Evolutionary conservation across 1,139 yeast species (phyloP), one percentile per base, ranked within the genome.

Genomic region (Kurtzmaniella quercitrusa): DNA sequence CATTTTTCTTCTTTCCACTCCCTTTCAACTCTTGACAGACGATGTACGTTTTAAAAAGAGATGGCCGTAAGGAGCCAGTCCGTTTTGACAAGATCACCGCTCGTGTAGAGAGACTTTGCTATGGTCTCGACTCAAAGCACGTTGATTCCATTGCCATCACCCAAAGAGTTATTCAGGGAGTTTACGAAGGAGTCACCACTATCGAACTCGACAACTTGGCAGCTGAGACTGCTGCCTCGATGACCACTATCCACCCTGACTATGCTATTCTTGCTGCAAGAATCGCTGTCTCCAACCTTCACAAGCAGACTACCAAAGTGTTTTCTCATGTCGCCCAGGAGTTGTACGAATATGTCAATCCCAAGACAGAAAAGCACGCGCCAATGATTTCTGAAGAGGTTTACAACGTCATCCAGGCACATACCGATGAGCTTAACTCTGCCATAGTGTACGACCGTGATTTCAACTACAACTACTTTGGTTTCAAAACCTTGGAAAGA

Each of bases 221-320:
- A 41, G 96, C 97, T 37, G 98, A 93, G 68, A 90, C 98, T 36
- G 94, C 97, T 46, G 98, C 98, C 38, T 85, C 87, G 58, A 85
- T 91, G 96, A 88, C 97, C 49, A 93, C 98, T 16, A 81, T 85
- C 48, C 98, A 93, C 64, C 98, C 98, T 18, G 98, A 93, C 67
- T 91, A 93, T 58, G 96, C 97, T 40, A 81, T 82, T 38, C 77
- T 93, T 54, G 98, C 97, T 42, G 98, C 98, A 27, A 83, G 98
- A 68, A 83, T 93, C 49, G 96, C 96, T 33, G 86, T 91, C 41
- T 84, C 95, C 39, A 88, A 89, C 65, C 75, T 91, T 61, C 97
- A 91, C 73, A 90, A 88, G 66, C 95, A 87, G 70, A 91, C 98
- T 46, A 86, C 91, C 55, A 88, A 89, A 67, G 88, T 79, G 59